phyloP scores from a whole-genome alignment of 495 filamentous ascomycete genomes.

The Pyrenula aspistea region DNA sequence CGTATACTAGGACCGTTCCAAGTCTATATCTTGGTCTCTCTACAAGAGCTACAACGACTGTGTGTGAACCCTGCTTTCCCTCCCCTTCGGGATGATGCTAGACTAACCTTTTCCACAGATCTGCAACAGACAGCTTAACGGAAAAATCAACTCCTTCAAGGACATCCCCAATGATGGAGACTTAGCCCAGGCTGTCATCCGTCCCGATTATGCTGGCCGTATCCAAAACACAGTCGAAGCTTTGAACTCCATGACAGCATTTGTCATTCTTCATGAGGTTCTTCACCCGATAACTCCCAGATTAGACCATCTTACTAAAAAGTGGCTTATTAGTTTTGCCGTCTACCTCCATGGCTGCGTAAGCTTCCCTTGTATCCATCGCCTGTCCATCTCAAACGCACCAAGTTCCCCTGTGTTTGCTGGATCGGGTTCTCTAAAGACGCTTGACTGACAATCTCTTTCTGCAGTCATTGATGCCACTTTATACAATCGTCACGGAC shows the following conservation, averaged over 20 bases:
- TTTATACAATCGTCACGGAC: not conserved
- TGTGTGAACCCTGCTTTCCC: not conserved
- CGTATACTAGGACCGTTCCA: not conserved
- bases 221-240: not conserved
- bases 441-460: not conserved
- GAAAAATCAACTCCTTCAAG: not conserved
- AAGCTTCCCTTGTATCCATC: not conserved
- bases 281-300: not conserved
- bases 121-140: not conserved
- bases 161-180: not conserved
- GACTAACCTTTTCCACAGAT: not conserved
- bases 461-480: not conserved
- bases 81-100: not conserved
- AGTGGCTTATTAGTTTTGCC: not conserved
- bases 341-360: not conserved
- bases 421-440: too few relatives aligned
- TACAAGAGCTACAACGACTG: not conserved
- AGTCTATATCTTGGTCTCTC: not conserved
- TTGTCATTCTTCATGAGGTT: not conserved
- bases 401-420: not conserved
- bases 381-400: not conserved
- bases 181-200: not conserved
- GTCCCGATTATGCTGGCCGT: too few relatives aligned
- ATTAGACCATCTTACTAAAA: not conserved
- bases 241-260: not conserved